Evolutionary conservation across 139 green algal species (phyloP), one percentile per base, ranked within the genome.

Genomic region (Marvania coccoides): DNA sequence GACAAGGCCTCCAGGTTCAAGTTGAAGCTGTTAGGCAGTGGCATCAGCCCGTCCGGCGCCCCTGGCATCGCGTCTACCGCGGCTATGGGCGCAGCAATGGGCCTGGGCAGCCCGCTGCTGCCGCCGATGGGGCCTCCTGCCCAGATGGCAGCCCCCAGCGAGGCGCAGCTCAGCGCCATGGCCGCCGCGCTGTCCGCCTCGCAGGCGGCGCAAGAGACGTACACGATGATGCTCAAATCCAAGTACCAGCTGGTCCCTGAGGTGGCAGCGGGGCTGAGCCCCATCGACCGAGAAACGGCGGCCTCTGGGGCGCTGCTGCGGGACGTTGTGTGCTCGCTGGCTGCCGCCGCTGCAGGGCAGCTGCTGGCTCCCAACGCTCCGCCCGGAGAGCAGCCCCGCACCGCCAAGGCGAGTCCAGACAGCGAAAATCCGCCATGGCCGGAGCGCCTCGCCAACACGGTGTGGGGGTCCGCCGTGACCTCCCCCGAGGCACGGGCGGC

Each of bases 241-340:
- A 69, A 64, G 56, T 78, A 78, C 30, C 62, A 55, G 3, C 59
- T 78, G n/a, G 30, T 9, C 0, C 5, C 34, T 23, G 45, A 73
- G 12, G 47, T 45, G 1, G 63, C 63, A 5, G 19, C 42, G 19
- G 63, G 55, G 13, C 33, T 71, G 46, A 19, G 55, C 26, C 58
- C 59, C 15, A 35, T 78, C 8, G 76, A 83, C 53, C 28, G 54
- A 6, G 38, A 57, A 13, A 68, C 47, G 15, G 61, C 42, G 15
- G 28, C 73, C 24, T 71, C 59, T 15, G 60, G 72, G 0, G 42
- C 84, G 26, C 55, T 93, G 59, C 71, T 92, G 71, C 75, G 86
- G 2, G 86, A 93, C 58, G 30, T 92, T 31, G 81, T 88, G 63
- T 72, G 63, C 15, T 78, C 71, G 1, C 58, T 93, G 61, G 62